Evolutionary conservation across 768 basidiomycete genomes (phyloP), one percentile per base, ranked within the genome.

Genomic region (Agaricus bisporus): DNA sequence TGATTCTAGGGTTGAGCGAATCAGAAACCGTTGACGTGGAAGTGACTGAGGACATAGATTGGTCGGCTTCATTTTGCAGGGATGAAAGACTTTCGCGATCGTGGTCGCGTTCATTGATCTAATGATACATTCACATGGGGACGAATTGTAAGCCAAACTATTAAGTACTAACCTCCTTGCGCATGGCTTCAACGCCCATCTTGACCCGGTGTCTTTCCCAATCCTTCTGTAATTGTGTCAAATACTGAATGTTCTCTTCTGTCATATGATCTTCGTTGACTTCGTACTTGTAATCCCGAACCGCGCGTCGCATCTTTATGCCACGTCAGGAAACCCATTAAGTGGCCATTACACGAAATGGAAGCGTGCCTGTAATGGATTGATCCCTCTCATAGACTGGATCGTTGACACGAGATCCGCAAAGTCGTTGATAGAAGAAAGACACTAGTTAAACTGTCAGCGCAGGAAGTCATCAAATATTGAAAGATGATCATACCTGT

Each of bases 181-280:
- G 84, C 32, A 93, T 71, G 8, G 86, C 85, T 62, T 91, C 86
- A 8, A 95, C 91, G 3, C 91, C 90, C 29, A 89, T 73, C 64
- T 91, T 89, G 29, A 95, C 83, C 41, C 93, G 77, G 65, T 91
- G 87, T 53, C 91, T 75, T 68, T 99, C 95, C 95, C 95, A 99
- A 65, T 98, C 95, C 64, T 91, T 95, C 70, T 98, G 95, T 8
- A 99, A 74, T 62, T 98, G 95, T 2, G 83, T 88, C 25, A 98
- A 79, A 62, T 98, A 98, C 70, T 97, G 91, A 37, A 82, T 76
- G 64, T 95, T 98, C 66, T 99, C 97, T 20, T 98, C 94, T 2
- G 85, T 88, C 91, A 99, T 97, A 56, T 78, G 79, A 1, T 83
- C 78, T 68, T 99, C 97, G 64, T 86, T 88, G 46, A 98, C 88